phyloP scores from a whole-genome alignment of 768 basidiomycete genomes.

The Naganishia randhawae region DNA sequence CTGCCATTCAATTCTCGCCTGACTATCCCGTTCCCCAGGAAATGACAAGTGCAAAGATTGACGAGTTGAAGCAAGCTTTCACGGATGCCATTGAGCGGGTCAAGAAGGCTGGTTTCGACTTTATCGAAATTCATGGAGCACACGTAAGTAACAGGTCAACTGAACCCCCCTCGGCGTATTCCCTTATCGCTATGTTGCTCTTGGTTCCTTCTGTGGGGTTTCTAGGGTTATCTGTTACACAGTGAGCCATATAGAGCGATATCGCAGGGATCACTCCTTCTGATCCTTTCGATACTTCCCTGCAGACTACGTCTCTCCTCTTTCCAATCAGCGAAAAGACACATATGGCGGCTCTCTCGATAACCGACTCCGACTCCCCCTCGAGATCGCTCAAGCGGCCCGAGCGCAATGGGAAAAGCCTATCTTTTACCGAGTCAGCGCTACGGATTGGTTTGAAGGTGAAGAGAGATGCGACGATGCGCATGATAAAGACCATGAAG shows the following conservation, averaged over 20 bases:
- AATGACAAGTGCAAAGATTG: slow-evolving; percentile 60
- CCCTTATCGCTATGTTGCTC: background rate
- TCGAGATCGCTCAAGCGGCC: slow-evolving; percentile 58
- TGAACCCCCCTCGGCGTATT: background rate
- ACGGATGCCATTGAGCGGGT: slow-evolving; percentile 40
- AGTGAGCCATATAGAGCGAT: slow-evolving; percentile 5
- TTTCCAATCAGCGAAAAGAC: slow-evolving; percentile 70
- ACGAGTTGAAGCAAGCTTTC: slow-evolving; percentile 62
- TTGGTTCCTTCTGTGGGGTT: slow-evolving; percentile 50
- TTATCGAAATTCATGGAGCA: slow-evolving; percentile 48
- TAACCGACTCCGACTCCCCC: slow-evolving; percentile 67
- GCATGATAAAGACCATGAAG: slow-evolving; percentile 29
- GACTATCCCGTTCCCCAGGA: slow-evolving; percentile 60
- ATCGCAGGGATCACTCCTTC: no score
- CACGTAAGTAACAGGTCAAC: slow-evolving; percentile 33
- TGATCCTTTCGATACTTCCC: background rate
- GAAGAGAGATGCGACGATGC: slow-evolving; percentile 58
- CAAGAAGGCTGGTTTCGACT: slow-evolving; percentile 60
- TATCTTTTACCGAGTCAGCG: slow-evolving; percentile 69
- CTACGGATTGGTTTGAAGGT: slow-evolving; percentile 63
- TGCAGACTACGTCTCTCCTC: slow-evolving; percentile 63
- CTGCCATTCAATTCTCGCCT: slow-evolving; percentile 58
- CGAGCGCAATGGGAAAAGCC: slow-evolving; percentile 66
- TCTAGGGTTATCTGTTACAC: slow-evolving; percentile 54
- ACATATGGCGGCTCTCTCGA: slow-evolving; percentile 68